Evolutionary conservation across 2,329 filamentous ascomycete species (phyloP).

Genomic region (Dothistroma septosporum): DNA sequence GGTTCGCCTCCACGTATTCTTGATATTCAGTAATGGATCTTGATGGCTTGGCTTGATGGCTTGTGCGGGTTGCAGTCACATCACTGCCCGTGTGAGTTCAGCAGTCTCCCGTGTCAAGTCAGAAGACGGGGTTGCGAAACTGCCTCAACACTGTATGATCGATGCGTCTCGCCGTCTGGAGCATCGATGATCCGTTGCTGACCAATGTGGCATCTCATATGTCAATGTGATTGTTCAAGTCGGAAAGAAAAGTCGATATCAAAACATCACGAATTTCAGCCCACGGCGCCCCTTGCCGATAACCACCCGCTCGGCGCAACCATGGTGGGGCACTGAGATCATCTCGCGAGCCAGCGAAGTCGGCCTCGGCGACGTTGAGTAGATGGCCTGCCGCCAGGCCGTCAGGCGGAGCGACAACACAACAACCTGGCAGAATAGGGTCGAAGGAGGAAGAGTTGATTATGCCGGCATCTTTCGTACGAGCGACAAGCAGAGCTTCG

Average conservation of each 20-base stretch:
- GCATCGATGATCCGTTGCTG: no score
- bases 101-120: no score
- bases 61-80: no score
- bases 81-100: no score
- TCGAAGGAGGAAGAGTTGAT: not conserved
- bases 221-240: not conserved
- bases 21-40: no score
- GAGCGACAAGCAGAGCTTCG: conserved; percentile 9
- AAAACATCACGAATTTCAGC: not conserved
- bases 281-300: not conserved
- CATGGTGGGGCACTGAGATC: not conserved
- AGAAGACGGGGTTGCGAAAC: no score
- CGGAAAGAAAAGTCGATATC: not conserved
- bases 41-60: no score
- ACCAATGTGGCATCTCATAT: no score
- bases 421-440: not conserved
- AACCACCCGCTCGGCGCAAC: not conserved
- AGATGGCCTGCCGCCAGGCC: not conserved
- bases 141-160: no score
- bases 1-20: no score
- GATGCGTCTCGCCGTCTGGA: no score
- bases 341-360: not conserved
- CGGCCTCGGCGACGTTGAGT: not conserved
- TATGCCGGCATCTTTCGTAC: conserved; percentile 14
- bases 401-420: not conserved